Evolutionary conservation across 495 filamentous ascomycete species (phyloP), one percentile per base, ranked within the genome.

Genomic region (Bacidia rubella): DNA sequence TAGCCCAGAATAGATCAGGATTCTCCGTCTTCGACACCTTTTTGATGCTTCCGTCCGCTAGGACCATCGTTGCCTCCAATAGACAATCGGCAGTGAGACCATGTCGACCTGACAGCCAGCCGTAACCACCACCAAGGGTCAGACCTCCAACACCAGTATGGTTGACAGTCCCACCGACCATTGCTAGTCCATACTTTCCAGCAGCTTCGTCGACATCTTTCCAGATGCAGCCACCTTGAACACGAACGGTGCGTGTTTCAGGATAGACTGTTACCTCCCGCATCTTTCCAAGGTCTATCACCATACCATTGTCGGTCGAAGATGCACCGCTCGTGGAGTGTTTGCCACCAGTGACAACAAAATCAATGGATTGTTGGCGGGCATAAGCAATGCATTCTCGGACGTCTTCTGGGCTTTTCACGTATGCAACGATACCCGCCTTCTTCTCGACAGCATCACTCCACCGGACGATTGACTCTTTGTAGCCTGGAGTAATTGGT

Each of bases 271-370:
- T 3, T 22, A 66, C 61, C 11, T 46, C 22, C 9, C 56, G 56
- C 41, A 69, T 56, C 2, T 53, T 42, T 10, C 51, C 54, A 43
- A 67, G 39, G 54, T 68, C 62, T 2, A 70, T 53, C 23, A 58
- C 59, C 10, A 68, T 19, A 2, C 62, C 59, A 53, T 67, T 22
- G 23, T 69, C 60, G 15, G 65, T 67, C 10, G 72, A 71, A 32
- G 66, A 69, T 20, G 67, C 68, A 2, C 74, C 75, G 9, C 66
- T 61, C 2, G 67, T 70, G 5, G 71, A 72, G 60, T 81, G 77
- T 2, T 70, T 76, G 35, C 77, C 78, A 1, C 76, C 70, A 47
- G 68, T 67, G 9, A 77, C 66, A 2, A 73, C 74, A 43, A 80
- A 52, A 32, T 72, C 68, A 47, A 79, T 53, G 12, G 48, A 54